Percentiles rank a stretch among this genome's conserved stretches.
Conservation (phyloP, 1,284 basidiomycete genomes). For the Pascua sp. region DNA sequence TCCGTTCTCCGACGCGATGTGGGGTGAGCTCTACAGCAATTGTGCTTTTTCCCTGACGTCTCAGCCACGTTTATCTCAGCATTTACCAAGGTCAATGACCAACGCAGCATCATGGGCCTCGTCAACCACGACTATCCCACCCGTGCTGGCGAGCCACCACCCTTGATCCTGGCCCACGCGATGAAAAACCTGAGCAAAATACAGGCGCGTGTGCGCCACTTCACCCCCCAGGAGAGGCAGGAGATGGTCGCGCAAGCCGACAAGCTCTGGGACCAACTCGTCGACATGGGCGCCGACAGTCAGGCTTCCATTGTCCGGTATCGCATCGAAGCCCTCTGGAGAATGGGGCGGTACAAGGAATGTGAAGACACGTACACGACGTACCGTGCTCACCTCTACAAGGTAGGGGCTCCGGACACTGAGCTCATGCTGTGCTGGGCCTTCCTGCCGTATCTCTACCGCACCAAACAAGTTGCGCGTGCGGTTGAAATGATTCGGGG, state of each 20-base stretch:
- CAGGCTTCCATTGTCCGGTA: neutral
- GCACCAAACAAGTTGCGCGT: too few relatives aligned
- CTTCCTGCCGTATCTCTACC: too few relatives aligned
- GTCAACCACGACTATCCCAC: conserved; percentile 14
- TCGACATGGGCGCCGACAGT: neutral
- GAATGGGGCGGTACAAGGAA: too few relatives aligned
- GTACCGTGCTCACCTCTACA: too few relatives aligned
- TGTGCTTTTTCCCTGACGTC: neutral
- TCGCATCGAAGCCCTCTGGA: neutral
- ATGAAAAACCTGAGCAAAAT: neutral
- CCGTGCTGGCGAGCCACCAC: conserved; percentile 2
- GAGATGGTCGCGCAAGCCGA: neutral
- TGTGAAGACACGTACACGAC: too few relatives aligned
- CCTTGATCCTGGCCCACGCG: neutral
- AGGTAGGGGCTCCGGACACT: too few relatives aligned
- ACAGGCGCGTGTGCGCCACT: neutral
- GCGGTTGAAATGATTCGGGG: too few relatives aligned
- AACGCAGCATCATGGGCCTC: conserved; percentile 1
- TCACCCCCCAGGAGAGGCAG: neutral
- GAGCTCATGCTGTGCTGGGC: too few relatives aligned
- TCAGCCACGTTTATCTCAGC: neutral
- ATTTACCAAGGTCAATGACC: neutral
- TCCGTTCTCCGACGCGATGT: conserved; percentile 16
- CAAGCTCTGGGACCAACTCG: neutral
- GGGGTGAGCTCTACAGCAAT: conserved; percentile 17